Evolutionary conservation across 768 basidiomycete genomes (phyloP).

Genomic region (Boletus rubroflammeus): DNA sequence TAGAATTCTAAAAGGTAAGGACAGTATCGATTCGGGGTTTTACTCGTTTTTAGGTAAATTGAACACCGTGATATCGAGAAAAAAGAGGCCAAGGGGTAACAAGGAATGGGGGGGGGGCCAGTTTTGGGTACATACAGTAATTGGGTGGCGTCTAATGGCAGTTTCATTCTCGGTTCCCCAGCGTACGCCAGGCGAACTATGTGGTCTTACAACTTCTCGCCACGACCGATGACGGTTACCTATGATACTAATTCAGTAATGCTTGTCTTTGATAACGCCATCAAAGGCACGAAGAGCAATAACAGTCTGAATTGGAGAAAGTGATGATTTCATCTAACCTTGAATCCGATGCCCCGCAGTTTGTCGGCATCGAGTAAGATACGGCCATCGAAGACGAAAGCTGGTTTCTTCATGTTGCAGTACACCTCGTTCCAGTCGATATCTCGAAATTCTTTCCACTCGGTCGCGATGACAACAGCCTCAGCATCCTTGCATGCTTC

Average conservation of each 20-base stretch:
- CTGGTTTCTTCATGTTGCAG: slow-evolving; percentile 92
- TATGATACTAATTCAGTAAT: slow-evolving; percentile 19
- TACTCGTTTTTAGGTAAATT: slow-evolving; percentile 14
- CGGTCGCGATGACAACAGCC: slow-evolving; percentile 93
- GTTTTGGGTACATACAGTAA: slow-evolving; percentile 5
- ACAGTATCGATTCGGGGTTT: neutral
- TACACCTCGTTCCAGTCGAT: slow-evolving; percentile 91
- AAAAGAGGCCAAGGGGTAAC: neutral
- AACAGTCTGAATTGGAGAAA: neutral
- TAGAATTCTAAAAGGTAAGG: neutral
- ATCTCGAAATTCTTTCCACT: slow-evolving; percentile 94
- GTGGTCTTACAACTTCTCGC: slow-evolving; percentile 36
- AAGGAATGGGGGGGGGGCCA: neutral
- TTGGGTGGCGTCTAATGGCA: slow-evolving; percentile 9
- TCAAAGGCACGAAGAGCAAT: neutral
- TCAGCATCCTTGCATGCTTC: slow-evolving; percentile 89
- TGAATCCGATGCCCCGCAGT: slow-evolving; percentile 87
- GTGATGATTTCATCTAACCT: slow-evolving; percentile 37
- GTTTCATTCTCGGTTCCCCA: neutral
- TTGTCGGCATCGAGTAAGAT: slow-evolving; percentile 79
- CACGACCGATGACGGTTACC: slow-evolving; percentile 62
- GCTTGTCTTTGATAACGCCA: slow-evolving; percentile 4
- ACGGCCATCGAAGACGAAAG: slow-evolving; percentile 94
- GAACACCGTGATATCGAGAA: neutral
- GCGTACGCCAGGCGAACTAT: neutral